Evolutionary conservation across 805 yeast species (phyloP).

Genomic region (Yarrowia osloensis): DNA sequence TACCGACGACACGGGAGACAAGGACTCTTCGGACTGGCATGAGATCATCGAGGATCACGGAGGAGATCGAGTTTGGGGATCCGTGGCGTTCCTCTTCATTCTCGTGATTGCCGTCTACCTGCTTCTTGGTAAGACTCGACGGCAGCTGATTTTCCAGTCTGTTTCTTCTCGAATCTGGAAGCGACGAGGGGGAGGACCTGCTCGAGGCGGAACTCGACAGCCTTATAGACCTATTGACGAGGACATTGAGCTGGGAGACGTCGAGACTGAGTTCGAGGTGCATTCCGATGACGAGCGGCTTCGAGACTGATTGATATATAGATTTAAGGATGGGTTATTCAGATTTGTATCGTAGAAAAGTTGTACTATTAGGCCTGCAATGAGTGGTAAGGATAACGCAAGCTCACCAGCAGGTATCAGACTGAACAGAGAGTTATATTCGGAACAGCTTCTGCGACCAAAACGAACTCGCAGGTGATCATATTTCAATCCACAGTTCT

Average conservation of each 20-base stretch:
- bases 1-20: not conserved
- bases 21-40: conserved; percentile 13
- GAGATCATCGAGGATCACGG: conserved; percentile 22
- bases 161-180: conserved; percentile 15
- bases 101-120: conserved; percentile 11
- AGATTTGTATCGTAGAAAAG: too few relatives aligned
- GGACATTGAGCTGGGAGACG: conserved; percentile 24
- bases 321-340: not conserved
- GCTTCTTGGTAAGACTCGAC: conserved; percentile 15
- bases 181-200: conserved; percentile 1
- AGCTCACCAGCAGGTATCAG: too few relatives aligned
- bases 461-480: too few relatives aligned
- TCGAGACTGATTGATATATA: not conserved
- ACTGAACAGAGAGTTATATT: too few relatives aligned
- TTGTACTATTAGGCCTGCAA: too few relatives aligned
- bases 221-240: conserved; percentile 11
- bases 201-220: conserved; percentile 4
- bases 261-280: conserved; percentile 24
- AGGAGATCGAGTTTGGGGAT: conserved; percentile 26
- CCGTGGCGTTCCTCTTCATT: conserved; percentile 25
- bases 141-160: conserved; percentile 12
- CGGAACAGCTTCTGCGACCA: too few relatives aligned
- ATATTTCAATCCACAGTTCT: too few relatives aligned
- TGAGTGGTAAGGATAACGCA: too few relatives aligned
- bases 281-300: conserved; percentile 19